Evolutionary conservation across 2,329 filamentous ascomycete genomes (phyloP), one percentile per base, ranked within the genome.

Genomic region (Knufia petricola): DNA sequence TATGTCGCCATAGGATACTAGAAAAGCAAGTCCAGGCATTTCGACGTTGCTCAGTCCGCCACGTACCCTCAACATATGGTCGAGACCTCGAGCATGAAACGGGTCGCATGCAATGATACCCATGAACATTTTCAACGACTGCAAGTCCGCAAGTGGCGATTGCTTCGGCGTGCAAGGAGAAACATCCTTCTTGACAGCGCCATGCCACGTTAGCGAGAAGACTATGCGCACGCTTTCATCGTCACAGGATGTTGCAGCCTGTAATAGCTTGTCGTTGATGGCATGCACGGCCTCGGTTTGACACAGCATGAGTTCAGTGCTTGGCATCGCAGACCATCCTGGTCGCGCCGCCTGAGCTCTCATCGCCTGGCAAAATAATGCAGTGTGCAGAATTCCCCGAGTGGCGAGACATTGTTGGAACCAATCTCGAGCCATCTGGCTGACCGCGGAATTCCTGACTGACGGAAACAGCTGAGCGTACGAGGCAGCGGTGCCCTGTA

Each of bases 81-180:
- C 52, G 24, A 68, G 50, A 0, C 65, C 65, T 42, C 59, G 53
- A 9, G 64, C 52, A 50, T 68, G 65, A 2, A 65, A 56, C 19
- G 52, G 48, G 37, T 64, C 56, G 23, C 66, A 66, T 3, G 63
- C 60, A 3, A 60, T 57, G 10, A 64, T 56, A 46, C 52, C 52
- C 19, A 64, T 64, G 43, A 66, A 66, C 4, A 67, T 57, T 45
- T 65, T 60, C 3, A 67, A 49, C 60, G 64, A 66, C 48, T 67
- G 64, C 40, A 68, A 48, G 2, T 59, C 58, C 19, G 59, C 61
- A 39, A 67, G 57, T 1, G 65, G 65, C 2, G 64, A 56, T 15
- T 60, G 59, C 19, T 64, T 65, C 13, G 65, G 63, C n/a, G 54
- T 51, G 3, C 50, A 39, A 13, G 50, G 46, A n/a, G 45, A 52